These are phyloP conservation scores for Debaryomycetaceae sp. DNA, from an alignment of 1,139 yeast genomes.

Conservation along the genomic window DNA sequence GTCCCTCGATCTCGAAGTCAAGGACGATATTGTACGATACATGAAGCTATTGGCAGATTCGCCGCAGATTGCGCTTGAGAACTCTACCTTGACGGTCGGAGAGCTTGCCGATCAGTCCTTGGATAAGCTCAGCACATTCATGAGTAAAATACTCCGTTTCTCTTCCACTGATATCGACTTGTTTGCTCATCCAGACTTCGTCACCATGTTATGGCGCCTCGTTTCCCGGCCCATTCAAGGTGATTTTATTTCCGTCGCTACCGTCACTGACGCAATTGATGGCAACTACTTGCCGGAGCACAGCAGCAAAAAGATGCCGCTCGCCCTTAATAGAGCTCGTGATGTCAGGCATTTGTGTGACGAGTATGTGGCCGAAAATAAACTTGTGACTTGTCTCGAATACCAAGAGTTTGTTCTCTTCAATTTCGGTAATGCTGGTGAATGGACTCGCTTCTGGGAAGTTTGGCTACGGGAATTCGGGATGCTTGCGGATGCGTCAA, in stretches of 20 bases:
- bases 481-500: slow-evolving; percentile 5
- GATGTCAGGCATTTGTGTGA: slow-evolving; percentile 19
- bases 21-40: slow-evolving; percentile 19
- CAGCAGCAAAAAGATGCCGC: slow-evolving; percentile 3
- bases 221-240: slow-evolving; percentile 8
- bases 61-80: slow-evolving; percentile 8
- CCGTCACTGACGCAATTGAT: slow-evolving; percentile 16
- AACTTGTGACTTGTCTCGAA: slow-evolving; percentile 7
- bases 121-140: slow-evolving; percentile 18
- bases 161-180: slow-evolving; percentile 13
- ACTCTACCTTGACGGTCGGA: slow-evolving; percentile 3
- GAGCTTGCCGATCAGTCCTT: slow-evolving; percentile 7
- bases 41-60: slow-evolving; percentile 26
- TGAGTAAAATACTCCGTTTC: slow-evolving; percentile 17
- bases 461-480: slow-evolving; percentile 21
- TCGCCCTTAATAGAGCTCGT: slow-evolving; percentile 20
- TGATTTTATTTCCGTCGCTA: slow-evolving; percentile 14
- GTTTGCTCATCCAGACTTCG: slow-evolving; percentile 16
- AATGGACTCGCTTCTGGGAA: slow-evolving; percentile 32
- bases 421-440: slow-evolving; percentile 29
- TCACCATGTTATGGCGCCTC: slow-evolving; percentile 28
- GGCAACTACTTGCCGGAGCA: slow-evolving; percentile 4
- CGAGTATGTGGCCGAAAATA: slow-evolving; percentile 8
- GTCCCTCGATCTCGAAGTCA: slow-evolving; percentile 8
- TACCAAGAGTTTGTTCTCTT: slow-evolving; percentile 24